Evolutionary conservation across 164 flowering plant species (phyloP).

Genomic region (Santalum album): DNA sequence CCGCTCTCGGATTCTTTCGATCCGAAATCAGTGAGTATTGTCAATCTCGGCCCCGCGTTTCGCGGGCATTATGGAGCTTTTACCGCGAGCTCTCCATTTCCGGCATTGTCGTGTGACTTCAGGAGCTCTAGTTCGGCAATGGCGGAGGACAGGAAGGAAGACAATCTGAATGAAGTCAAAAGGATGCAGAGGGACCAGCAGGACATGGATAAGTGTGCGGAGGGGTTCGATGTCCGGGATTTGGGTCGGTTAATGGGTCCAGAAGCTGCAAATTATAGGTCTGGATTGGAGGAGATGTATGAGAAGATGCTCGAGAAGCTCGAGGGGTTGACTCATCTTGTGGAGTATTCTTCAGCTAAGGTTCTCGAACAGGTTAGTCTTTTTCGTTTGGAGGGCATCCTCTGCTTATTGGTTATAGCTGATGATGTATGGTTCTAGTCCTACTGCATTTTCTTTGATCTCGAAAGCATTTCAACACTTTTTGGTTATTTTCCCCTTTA

Average conservation of each 20-base stretch:
- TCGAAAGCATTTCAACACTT: background rate
- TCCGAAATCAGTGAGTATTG: slow-evolving; percentile 40
- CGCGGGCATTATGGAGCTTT: slow-evolving; percentile 65
- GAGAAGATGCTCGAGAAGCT: slow-evolving; percentile 70
- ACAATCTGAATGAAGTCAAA: slow-evolving; percentile 22
- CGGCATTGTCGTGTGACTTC: slow-evolving; percentile 25
- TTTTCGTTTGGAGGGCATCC: background rate
- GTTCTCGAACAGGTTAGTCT: slow-evolving; percentile 60
- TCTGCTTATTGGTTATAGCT: background rate
- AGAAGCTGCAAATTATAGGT: slow-evolving; percentile 41
- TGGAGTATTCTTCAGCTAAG: slow-evolving; percentile 51
- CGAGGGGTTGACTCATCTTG: slow-evolving; percentile 47
- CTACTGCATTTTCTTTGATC: background rate
- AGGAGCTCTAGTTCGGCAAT: slow-evolving; percentile 18
- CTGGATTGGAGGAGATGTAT: slow-evolving; percentile 67
- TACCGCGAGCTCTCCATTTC: slow-evolving; percentile 52
- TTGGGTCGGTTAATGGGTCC: slow-evolving; percentile 57
- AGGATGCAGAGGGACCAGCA: slow-evolving; percentile 31
- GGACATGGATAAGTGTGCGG: slow-evolving; percentile 40
- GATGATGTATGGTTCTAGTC: background rate
- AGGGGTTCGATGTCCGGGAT: slow-evolving; percentile 49
- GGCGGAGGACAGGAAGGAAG: slow-evolving; percentile 37
- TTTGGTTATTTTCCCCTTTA: background rate
- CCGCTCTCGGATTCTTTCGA: slow-evolving; percentile 22
- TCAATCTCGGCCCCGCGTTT: slow-evolving; percentile 84